Evolutionary conservation across 176 grass and related monocot species (phyloP).

Genomic region (Aechmea fasciata): DNA sequence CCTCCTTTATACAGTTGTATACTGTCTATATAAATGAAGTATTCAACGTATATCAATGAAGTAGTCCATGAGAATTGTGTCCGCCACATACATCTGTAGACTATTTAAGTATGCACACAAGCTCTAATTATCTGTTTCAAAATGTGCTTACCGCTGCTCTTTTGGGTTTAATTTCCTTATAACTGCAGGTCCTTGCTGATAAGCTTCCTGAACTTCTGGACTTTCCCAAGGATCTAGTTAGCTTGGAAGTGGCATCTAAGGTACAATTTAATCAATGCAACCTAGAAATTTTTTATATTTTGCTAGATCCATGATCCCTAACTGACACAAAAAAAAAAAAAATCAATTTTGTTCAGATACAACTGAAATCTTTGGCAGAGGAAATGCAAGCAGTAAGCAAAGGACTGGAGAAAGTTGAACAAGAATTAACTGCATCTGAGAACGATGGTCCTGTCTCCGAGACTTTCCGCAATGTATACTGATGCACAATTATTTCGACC

Average conservation of each 20-base stretch:
- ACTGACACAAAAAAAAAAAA: slow-evolving; percentile 17
- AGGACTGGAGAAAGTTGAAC: slow-evolving; percentile 96
- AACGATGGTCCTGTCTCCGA: slow-evolving; percentile 92
- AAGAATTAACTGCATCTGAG: slow-evolving; percentile 90
- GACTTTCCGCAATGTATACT: slow-evolving; percentile 60
- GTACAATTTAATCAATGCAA: slow-evolving; percentile 21
- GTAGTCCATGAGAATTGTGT: too few relatives aligned
- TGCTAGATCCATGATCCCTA: slow-evolving; percentile 1
- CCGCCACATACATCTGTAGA: too few relatives aligned
- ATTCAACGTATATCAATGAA: too few relatives aligned
- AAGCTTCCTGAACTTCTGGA: slow-evolving; percentile 97
- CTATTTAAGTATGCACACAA: background rate
- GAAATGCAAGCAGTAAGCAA: slow-evolving; percentile 99
- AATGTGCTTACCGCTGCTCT: background rate
- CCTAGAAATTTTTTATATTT: slow-evolving; percentile 12
- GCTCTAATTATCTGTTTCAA: background rate
- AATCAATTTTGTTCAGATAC: slow-evolving; percentile 59
- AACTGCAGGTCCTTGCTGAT: slow-evolving; percentile 71
- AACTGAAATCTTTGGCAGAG: slow-evolving; percentile 90
- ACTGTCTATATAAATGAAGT: too few relatives aligned
- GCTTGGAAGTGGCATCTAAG: slow-evolving; percentile 85
- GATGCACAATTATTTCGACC: background rate
- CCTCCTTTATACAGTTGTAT: too few relatives aligned
- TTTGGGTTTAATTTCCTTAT: background rate
- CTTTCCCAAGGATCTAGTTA: slow-evolving; percentile 77